These are phyloP conservation scores for Meyerozyma guilliermondii DNA, from an alignment of 1,139 yeast species.

Conservation along the genomic window DNA sequence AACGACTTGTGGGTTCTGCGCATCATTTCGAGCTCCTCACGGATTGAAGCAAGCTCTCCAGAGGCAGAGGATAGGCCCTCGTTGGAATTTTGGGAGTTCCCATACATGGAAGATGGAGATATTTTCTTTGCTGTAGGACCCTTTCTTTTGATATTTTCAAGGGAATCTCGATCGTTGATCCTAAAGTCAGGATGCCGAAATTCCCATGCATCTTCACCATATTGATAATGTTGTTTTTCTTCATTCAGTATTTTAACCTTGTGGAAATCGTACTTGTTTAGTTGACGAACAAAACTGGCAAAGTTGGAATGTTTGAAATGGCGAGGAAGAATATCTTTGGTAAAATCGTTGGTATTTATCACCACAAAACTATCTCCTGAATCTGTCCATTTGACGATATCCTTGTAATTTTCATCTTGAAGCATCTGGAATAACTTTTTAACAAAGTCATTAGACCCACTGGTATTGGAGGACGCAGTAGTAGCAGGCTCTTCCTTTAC, in stretches of 20 bases:
- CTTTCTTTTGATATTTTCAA: conserved; percentile 77
- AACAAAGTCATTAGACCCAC: conserved; percentile 68
- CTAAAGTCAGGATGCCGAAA: conserved; percentile 87
- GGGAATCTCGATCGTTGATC: conserved; percentile 61
- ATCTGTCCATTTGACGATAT: conserved; percentile 79
- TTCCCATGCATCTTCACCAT: conserved; percentile 90
- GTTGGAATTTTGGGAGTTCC: conserved; percentile 4
- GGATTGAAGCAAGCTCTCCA: neutral
- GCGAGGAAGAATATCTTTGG: conserved; percentile 25
- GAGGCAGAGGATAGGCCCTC: conserved; percentile 1
- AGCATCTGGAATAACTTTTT: conserved; percentile 78
- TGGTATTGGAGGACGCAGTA: conserved; percentile 9
- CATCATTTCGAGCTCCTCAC: conserved; percentile 37
- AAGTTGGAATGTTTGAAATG: conserved; percentile 88
- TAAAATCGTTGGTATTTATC: conserved; percentile 68
- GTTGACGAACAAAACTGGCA: conserved; percentile 89
- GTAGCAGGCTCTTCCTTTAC: neutral
- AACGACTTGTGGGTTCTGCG: conserved; percentile 38
- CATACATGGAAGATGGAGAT: neutral
- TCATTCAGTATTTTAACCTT: conserved; percentile 56
- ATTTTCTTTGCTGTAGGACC: conserved; percentile 55
- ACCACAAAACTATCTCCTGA: conserved; percentile 85
- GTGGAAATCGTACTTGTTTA: conserved; percentile 65
- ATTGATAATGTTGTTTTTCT: conserved; percentile 47
- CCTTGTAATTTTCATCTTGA: conserved; percentile 68